Evolutionary conservation across 768 basidiomycete species (phyloP), one percentile per base, ranked within the genome.

Genomic region (Hebeloma cylindrosporum): DNA sequence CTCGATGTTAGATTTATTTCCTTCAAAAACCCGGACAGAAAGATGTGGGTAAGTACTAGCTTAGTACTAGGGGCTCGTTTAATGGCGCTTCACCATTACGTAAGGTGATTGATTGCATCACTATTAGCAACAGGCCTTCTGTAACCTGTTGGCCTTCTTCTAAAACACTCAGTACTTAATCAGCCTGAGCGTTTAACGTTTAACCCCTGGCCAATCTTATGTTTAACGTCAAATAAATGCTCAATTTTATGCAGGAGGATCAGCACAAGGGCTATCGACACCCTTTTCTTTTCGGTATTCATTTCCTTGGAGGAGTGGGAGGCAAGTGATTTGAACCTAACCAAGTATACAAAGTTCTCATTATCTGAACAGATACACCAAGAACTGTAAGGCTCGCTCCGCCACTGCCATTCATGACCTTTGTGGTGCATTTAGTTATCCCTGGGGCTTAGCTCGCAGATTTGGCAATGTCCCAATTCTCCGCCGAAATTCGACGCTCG

Each of bases 401-500:
- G 27, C 28, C 21, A 11, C 27, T 16, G 8, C 10, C 21, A n/a
- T 14, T 37, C 17, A 29, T n/a, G 13, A 30, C 16, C 13, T 28
- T 26, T 25, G 43, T 18, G 34, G 38, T 22, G 17, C 34, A 45
- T 23, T 26, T 16, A 7, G 37, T 48, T 11, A 17, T 32, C 28
- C n/a, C n/a, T n/a, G n/a, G n/a, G 8, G 18, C 43, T 3, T 25
- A 79, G 76, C 65, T 79, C 5, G 48, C 60, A 21, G 78, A 80
- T 36, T 52, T 76, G 36, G 76, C 75, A 1, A 79, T 80, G 77
- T 67, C 66, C 22, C 60, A 69, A 40, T 60, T 73, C 45, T 79
- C 77, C 26, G 69, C 68, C 11, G 63, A 67, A 35, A 57, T 79
- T 31, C 66, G 76, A 16, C 55, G 61, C 14, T 61, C 63, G 21